These are phyloP conservation scores for Prunella vulgaris DNA, from an alignment of 257 asterid species.

Conservation along the genomic window DNA sequence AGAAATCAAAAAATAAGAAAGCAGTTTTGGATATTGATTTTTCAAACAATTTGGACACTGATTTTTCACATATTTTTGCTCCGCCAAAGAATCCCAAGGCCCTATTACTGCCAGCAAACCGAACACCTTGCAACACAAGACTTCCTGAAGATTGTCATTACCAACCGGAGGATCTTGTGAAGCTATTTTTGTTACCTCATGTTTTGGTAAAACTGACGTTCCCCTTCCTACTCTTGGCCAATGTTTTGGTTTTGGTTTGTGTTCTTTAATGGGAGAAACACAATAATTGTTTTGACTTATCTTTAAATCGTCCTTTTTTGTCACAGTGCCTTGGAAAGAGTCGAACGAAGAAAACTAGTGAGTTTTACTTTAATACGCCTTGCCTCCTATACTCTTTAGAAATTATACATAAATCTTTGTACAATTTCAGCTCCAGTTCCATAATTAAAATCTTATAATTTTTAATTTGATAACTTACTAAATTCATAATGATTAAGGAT, in stretches of 20 bases:
- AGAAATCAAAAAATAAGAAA: constrained; percentile 58
- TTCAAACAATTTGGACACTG: constrained; percentile 49
- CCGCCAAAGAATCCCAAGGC: constrained; percentile 89
- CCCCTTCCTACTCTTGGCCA: neutral
- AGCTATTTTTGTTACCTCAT: constrained; percentile 79
- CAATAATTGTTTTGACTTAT: neutral
- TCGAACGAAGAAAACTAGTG: constrained; percentile 57
- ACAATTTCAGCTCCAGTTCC: constrained; percentile 10
- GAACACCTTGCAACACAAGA: constrained; percentile 60
- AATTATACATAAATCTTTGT: neutral
- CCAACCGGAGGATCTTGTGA: constrained; percentile 94
- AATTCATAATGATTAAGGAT: neutral
- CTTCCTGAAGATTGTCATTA: constrained; percentile 99
- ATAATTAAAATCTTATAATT: neutral
- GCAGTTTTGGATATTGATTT: constrained; percentile 62
- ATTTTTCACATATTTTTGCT: constrained; percentile 55
- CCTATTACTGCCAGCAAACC: constrained; percentile 62
- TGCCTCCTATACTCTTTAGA: neutral
- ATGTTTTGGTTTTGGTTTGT: neutral
- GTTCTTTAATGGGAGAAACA: neutral
- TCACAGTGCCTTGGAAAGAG: constrained; percentile 85
- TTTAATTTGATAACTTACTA: neutral
- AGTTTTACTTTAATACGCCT: constrained; percentile 14
- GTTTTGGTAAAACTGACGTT: constrained; percentile 53
- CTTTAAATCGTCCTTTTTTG: constrained; percentile 16